Base-by-base conservation (phyloP, 306 rosid species). In the Ormosia semicastrata region DNA sequence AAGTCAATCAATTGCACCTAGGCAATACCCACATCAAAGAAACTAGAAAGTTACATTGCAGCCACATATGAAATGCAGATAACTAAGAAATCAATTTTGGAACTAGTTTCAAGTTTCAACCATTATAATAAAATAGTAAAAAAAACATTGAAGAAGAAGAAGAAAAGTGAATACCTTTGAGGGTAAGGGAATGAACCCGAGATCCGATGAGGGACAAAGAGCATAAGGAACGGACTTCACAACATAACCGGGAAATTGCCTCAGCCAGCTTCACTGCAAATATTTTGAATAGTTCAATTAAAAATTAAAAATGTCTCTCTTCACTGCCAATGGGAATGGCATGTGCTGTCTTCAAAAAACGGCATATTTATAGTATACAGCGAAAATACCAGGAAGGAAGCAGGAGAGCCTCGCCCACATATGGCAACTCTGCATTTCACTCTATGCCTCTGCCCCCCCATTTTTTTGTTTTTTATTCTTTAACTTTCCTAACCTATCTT, bases 131-230 rank as follows among this genome's bases (percentile, higher is more conserved):
- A 40, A 3, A 1, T 8, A 24, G 24, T 56, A 49, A 10, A 46
- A 43, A 40, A 8, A 40, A 6, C 12, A 40, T n/a, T 11, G 71
- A 24, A 34, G 14, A 75, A 50, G 67, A 68, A 62, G 12, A 64
- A 77, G 66, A 9, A 18, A 43, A 71, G 84, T 8, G 36, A 71
- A 66, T 81, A 84, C 86, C 94, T 91, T 87, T 71, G 65, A 74
- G 62, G 32, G 79, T 76, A 86, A 86, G 67, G 57, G 89, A 88
- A 83, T 81, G 78, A 86, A 90, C 24, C 76, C 94, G 82, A 88
- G 97, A 93, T 93, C 96, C 94, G 82, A 93, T 82, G 47, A 49
- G 47, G 78, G 78, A 89, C 87, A 76, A 57, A 64, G 78, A 72
- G 74, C 83, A 66, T 40, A 30, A 17, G 56, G 43, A 46, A 66